Evolutionary conservation across 2,329 filamentous ascomycete species (phyloP).

Genomic region (Achaetomium macrosporum): DNA sequence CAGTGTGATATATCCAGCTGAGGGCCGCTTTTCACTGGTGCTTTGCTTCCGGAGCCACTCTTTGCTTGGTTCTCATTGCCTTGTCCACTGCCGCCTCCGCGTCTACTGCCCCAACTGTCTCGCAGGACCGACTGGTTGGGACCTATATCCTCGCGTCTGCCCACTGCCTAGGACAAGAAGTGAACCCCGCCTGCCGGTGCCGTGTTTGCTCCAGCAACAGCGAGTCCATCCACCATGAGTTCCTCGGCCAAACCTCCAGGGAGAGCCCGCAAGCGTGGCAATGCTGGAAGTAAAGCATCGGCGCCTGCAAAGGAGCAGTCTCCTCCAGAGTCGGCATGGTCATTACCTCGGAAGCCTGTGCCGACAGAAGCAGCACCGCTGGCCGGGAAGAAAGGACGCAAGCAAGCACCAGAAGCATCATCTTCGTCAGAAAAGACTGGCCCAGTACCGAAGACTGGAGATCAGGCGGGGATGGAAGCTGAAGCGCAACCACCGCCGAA

Average conservation of each 20-base stretch:
- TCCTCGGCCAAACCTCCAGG: neutral
- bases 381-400: neutral
- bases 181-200: neutral
- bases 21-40: constrained; percentile 1
- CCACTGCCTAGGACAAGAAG: neutral
- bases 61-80: neutral
- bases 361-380: neutral
- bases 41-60: neutral
- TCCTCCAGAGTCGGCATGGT: neutral
- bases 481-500: neutral
- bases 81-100: no score
- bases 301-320: neutral
- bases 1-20: constrained; percentile 8
- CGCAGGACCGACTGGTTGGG: neutral
- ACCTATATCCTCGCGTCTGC: neutral
- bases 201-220: neutral
- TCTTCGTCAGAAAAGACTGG: neutral
- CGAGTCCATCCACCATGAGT: neutral
- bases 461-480: neutral
- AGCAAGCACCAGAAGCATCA: neutral
- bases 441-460: neutral
- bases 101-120: neutral
- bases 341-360: constrained; percentile 8
- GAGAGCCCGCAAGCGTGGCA: neutral
- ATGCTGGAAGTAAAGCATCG: neutral